Base-by-base conservation (phyloP, 169 alveolate species). In the Plasmodium ovale region DNA sequence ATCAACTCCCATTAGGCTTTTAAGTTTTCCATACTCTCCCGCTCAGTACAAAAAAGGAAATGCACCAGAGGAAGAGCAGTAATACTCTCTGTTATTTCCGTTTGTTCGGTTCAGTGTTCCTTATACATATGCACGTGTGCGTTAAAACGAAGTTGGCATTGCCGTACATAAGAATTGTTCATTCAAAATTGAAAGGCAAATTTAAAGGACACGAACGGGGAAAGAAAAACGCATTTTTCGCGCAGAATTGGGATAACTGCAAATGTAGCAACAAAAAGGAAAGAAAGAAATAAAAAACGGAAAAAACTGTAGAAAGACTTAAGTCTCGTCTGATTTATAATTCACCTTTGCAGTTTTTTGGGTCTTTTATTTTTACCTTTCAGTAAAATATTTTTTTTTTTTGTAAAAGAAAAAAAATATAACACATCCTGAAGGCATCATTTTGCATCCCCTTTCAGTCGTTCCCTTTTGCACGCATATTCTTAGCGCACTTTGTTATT, bases 291-390 rank as follows among this genome's bases (percentile, higher is more conserved):
- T 23, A 27, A 31, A 65, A 33, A 27, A 49, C 56, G 4, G 2
- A 49, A 65, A 19, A 65, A 27, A 37, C 21, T 9, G 1, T 31
- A 35, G 73, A 47, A 25, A 25, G 21, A 65, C 23, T 65, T 65
- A 33, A n/a, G 29, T 65, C 73, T 19, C 31, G 5, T 65, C 35
- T 33, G 58, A 62, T 31, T 62, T 62, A 25, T 16, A 65, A 65
- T 25, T 19, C 35, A 19, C 54, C 37, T 25, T 27, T 3, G 21
- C 58, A 33, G n/a, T 65, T 62, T 62, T 12, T 27, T 35, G 27
- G 29, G 23, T 37, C 73, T 65, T 65, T 12, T 33, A 35, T 23
- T 35, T 19, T 65, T 49, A 35, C 5, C 35, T 65, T 65, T 65
- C 42, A 39, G 73, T 23, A 37, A 31, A 27, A 65, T 10, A 31